Percentiles rank a stretch among this genome's conserved stretches.
Conservation (phyloP, 257 asterid genomes). For the Oldenlandia corymbosa region DNA sequence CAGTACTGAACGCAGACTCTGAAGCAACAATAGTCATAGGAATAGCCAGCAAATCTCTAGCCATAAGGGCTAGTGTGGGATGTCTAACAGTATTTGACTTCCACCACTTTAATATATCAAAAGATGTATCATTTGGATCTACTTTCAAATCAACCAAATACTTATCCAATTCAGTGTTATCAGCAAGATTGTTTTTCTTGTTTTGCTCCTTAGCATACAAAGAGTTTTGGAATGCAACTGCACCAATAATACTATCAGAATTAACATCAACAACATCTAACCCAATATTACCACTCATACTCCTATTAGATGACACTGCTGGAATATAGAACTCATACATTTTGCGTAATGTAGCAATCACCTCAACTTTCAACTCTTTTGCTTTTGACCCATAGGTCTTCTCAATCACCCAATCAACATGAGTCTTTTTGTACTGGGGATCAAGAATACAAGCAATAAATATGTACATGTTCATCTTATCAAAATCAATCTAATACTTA, state of each 20-base stretch:
- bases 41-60: no score
- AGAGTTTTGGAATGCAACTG: neutral
- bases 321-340: neutral
- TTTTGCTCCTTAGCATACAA: neutral
- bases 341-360: neutral
- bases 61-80: no score
- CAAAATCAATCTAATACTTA: neutral
- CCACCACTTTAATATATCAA: no score
- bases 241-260: neutral
- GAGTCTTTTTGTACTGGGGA: neutral
- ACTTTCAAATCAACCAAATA: no score
- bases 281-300: neutral
- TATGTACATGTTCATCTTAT: neutral
- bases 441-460: neutral
- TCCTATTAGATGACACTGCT: neutral
- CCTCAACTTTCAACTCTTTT: neutral
- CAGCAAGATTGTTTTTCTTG: no score
- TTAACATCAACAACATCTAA: neutral
- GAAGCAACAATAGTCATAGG: no score
- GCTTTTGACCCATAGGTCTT: neutral
- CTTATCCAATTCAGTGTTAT: no score
- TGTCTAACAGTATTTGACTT: no score
- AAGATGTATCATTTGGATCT: no score
- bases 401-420: neutral
- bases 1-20: neutral